Base-by-base conservation (phyloP, 2,329 filamentous ascomycete species). In the Penicillium sp. region DNA sequence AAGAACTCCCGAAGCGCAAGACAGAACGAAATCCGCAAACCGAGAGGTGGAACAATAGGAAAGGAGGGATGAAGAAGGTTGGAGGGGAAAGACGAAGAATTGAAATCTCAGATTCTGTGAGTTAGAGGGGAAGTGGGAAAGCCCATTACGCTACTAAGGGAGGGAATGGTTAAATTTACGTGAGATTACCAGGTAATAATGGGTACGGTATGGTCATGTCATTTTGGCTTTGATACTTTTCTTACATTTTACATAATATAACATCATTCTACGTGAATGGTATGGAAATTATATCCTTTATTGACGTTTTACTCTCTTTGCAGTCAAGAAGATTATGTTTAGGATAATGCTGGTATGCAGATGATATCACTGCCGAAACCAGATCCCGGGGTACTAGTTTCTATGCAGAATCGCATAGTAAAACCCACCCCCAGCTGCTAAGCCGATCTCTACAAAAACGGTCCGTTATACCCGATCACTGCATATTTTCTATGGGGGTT, bases 1-100 rank as follows among this genome's bases (percentile, higher is more conserved):
- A 59, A 63, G 37, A 66, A 66, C 63, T 66, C 63, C 63, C 62
- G 56, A 63, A 35, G 57, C 60, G 58, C 60, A 64, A 62, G 55
- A 54, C 48, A 48, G 51, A 65, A 63, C 51, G 52, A 63, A 66
- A 64, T 59, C 61, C 58, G 59, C 59, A 59, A 64, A 64, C 56
- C 59, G 57, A 61, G 56, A 60, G 53, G 55, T 60, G 59, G 60
- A 63, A 64, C 60, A 66, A 64, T 63, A 60, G 55, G 60, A 63
- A 65, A 66, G 59, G 57, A 58, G 57, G 60, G 54, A 55, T 53
- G 56, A 56, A 57, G 53, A 60, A 54, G 52, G 50, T 58, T 56
- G 57, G 54, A 59, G 59, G 61, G 56, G 56, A 58, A 59, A 56
- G 54, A 63, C 56, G 62, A 66, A 66, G 60, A 62, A 63, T 53